Evolutionary conservation across 768 basidiomycete species (phyloP).

Genomic region (Boletus speciosus): DNA sequence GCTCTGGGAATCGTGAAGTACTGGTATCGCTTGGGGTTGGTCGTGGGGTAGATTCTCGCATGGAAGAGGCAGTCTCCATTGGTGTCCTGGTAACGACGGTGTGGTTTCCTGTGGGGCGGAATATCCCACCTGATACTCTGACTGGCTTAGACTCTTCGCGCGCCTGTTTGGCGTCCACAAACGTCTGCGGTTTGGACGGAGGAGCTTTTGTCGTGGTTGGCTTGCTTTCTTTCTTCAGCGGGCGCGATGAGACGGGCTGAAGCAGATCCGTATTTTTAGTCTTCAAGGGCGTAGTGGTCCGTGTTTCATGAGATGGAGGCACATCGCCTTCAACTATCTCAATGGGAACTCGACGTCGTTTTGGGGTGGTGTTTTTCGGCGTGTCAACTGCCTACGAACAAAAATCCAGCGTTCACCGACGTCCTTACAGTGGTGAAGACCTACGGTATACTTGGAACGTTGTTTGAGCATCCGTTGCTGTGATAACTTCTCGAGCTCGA

Average conservation of each 20-base stretch:
- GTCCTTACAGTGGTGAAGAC: neutral
- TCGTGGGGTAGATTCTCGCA: conserved; percentile 1
- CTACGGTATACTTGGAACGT: conserved; percentile 32
- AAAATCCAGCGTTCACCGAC: conserved; percentile 2
- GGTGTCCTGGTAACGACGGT: conserved; percentile 48
- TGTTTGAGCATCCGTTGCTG: conserved; percentile 31
- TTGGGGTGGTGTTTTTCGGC: conserved; percentile 21
- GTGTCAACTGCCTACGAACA: conserved; percentile 7
- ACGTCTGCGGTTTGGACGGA: conserved; percentile 34
- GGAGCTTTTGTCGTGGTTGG: conserved; percentile 4
- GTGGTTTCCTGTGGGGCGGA: conserved; percentile 58
- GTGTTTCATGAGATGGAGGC: neutral
- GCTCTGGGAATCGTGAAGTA: conserved; percentile 16
- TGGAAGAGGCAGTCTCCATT: conserved; percentile 3
- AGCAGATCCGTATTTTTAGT: conserved; percentile 28
- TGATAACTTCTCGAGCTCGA: conserved; percentile 42
- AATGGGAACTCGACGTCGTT: conserved; percentile 62
- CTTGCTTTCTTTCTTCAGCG: conserved; percentile 19
- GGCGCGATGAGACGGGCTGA: conserved; percentile 40
- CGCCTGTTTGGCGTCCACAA: conserved; percentile 56
- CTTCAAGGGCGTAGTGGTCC: neutral
- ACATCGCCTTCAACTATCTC: conserved; percentile 46
- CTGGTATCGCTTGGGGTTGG: conserved; percentile 2
- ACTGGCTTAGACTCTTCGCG: conserved; percentile 45
- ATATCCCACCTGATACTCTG: conserved; percentile 68